Evolutionary conservation across 2,329 filamentous ascomycete species (phyloP).

Genomic region (Aspergillus sojae): DNA sequence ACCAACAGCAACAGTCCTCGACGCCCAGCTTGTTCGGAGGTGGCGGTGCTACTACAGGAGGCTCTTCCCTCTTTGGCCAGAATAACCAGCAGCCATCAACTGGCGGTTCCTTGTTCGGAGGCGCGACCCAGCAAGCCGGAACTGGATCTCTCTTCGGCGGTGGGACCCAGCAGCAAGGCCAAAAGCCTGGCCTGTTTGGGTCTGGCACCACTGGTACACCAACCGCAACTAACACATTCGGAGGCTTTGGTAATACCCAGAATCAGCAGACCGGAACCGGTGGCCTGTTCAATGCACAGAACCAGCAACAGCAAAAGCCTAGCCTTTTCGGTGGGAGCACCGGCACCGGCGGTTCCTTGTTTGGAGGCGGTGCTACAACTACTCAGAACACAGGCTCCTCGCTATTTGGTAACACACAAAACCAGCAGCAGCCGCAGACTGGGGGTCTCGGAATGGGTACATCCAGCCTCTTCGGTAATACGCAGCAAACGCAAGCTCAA

Average conservation of each 20-base stretch:
- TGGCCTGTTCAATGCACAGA: conserved; percentile 49
- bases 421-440: conserved; percentile 39
- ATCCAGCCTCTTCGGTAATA: conserved; percentile 57
- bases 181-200: conserved; percentile 40
- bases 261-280: conserved; percentile 42
- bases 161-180: conserved; percentile 35
- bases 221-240: conserved; percentile 32
- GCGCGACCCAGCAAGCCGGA: conserved; percentile 35
- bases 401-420: conserved; percentile 57
- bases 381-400: conserved; percentile 50
- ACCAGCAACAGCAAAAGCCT: conserved; percentile 59
- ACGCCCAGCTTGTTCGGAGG: conserved; percentile 49
- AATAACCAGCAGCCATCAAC: conserved; percentile 41
- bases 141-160: conserved; percentile 39
- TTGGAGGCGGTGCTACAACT: conserved; percentile 40
- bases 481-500: conserved; percentile 56
- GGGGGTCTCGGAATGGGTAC: conserved; percentile 30
- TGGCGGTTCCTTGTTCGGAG: conserved; percentile 48
- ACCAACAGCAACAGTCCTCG: conserved; percentile 45
- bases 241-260: conserved; percentile 48
- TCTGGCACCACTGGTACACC: conserved; percentile 40
- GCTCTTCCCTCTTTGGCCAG: conserved; percentile 41
- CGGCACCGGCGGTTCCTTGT: conserved; percentile 49
- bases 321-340: conserved; percentile 55
- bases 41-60: conserved; percentile 23